phyloP scores from a whole-genome alignment of 148 eudicot species.

The Spergularia bocconei region DNA sequence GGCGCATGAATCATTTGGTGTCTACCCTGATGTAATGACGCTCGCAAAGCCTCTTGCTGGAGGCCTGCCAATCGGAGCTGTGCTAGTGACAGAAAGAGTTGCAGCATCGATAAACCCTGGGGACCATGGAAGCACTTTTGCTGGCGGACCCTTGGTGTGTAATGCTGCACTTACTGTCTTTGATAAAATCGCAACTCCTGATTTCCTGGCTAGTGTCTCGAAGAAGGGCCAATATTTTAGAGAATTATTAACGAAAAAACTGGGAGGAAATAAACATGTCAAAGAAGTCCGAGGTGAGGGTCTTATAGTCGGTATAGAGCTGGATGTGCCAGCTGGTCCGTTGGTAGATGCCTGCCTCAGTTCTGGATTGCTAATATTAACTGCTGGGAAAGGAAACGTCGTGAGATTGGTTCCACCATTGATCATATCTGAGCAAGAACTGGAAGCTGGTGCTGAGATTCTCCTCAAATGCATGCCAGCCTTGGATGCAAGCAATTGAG shows the following conservation, averaged over 20 bases:
- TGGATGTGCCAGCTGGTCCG: constrained; percentile 60
- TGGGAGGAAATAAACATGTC: constrained; percentile 67
- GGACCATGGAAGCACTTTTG: constrained; percentile 96
- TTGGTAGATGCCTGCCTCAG: constrained; percentile 69
- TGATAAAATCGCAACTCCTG: constrained; percentile 62
- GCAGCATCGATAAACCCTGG: constrained; percentile 50
- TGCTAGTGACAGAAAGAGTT: constrained; percentile 63
- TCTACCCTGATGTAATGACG: constrained; percentile 86
- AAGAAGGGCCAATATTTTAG: constrained; percentile 63
- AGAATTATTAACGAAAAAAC: constrained; percentile 41
- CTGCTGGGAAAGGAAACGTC: constrained; percentile 88
- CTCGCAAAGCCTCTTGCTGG: constrained; percentile 94
- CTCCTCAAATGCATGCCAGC: constrained; percentile 55
- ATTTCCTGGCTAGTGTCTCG: constrained; percentile 53
- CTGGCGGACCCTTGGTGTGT: constrained; percentile 83
- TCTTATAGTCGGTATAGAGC: constrained; percentile 69
- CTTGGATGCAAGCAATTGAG: constrained; percentile 46
- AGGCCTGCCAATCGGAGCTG: constrained; percentile 90
- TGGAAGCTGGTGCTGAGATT: constrained; percentile 58
- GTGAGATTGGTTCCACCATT: constrained; percentile 91
- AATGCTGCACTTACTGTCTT: constrained; percentile 60
- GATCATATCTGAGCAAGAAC: constrained; percentile 63
- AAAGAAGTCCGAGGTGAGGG: constrained; percentile 77
- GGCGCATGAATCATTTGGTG: constrained; percentile 76
- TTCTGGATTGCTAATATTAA: constrained; percentile 69